Evolutionary conservation across 2,329 filamentous ascomycete genomes (phyloP).

Genomic region (Dothideomycetes sp.): DNA sequence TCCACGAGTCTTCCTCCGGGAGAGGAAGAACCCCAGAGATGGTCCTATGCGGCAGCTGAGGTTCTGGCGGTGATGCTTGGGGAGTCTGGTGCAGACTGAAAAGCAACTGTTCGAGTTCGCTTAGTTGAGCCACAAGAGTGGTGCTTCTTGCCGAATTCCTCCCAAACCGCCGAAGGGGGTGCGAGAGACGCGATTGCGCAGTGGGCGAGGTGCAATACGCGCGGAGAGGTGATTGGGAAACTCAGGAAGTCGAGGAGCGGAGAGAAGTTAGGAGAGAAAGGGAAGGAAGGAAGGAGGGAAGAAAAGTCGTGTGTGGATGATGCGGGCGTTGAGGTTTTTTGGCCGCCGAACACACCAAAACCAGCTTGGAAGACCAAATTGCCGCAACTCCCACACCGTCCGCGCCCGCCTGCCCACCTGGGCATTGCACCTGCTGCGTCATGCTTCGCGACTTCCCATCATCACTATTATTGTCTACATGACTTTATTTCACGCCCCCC

Average conservation of each 20-base stretch:
- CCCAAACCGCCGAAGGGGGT: background rate
- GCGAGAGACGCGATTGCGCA: conserved; percentile 6
- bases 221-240: background rate
- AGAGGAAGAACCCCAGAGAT: conserved; percentile 98
- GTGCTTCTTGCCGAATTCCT: too few relatives aligned
- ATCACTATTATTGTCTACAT: too few relatives aligned
- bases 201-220: background rate
- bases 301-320: background rate
- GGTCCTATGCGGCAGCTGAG: conserved; percentile 99
- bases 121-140: conserved; percentile 28
- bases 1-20: conserved; percentile 98
- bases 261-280: background rate
- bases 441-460: too few relatives aligned
- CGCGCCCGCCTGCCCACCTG: background rate
- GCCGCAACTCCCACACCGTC: background rate
- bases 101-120: conserved; percentile 34
- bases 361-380: background rate
- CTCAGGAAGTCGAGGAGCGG: background rate
- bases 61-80: conserved; percentile 49
- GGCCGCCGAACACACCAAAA: too few relatives aligned
- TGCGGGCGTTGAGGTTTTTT: background rate
- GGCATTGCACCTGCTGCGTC: too few relatives aligned
- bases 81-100: conserved; percentile 34
- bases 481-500: too few relatives aligned
- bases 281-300: background rate